These are phyloP conservation scores for Fusarium virguliforme DNA, from an alignment of 2,329 filamentous ascomycete genomes.

Conservation along the genomic window DNA sequence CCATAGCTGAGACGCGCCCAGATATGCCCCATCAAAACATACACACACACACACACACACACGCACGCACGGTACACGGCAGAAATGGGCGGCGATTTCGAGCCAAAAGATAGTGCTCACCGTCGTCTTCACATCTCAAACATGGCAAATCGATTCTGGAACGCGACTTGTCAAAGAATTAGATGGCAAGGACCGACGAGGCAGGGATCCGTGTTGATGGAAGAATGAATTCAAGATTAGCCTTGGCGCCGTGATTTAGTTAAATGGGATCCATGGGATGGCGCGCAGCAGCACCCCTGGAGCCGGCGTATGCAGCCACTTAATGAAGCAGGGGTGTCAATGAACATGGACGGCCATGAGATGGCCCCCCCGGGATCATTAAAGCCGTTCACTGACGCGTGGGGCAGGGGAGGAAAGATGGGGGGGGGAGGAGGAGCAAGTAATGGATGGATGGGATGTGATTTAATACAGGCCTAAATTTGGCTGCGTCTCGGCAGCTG, in stretches of 20 bases:
- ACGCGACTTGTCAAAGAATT: constrained; percentile 36
- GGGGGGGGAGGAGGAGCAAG: constrained; percentile 1
- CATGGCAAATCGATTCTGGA: constrained; percentile 36
- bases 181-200: constrained; percentile 32
- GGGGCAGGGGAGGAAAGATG: constrained; percentile 25
- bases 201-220: constrained; percentile 38
- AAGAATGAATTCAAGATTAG: constrained; percentile 49
- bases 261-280: constrained; percentile 48
- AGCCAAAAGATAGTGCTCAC: not conserved
- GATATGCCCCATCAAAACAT: constrained; percentile 43
- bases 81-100: not conserved
- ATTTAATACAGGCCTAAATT: constrained; percentile 35
- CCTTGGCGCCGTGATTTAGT: constrained; percentile 48
- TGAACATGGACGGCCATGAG: constrained; percentile 42
- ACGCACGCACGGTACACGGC: not conserved
- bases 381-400: constrained; percentile 46
- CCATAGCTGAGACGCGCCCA: constrained; percentile 37
- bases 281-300: constrained; percentile 52
- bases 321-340: constrained; percentile 52
- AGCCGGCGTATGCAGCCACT: constrained; percentile 53
- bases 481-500: not conserved
- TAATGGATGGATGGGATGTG: constrained; percentile 17
- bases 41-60: not conserved
- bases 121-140: constrained; percentile 20
- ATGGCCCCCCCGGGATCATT: constrained; percentile 46